Evolutionary conservation across 306 rosid species (phyloP).

Genomic region (Trifolium subterraneum): DNA sequence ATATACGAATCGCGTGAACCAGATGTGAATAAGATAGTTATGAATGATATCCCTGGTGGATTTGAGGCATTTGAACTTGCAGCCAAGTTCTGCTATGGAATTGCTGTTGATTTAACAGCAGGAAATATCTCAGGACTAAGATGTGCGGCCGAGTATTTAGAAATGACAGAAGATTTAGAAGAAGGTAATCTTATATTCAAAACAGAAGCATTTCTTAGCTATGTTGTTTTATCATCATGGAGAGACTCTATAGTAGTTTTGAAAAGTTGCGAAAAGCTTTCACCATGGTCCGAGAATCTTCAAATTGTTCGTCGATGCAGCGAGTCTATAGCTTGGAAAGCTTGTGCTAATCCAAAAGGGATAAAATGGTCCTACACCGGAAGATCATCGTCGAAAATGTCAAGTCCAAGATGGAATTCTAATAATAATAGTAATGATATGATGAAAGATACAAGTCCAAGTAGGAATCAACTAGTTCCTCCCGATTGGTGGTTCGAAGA

Average conservation of each 20-base stretch:
- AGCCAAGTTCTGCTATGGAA: constrained; percentile 91
- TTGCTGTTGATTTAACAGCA: constrained; percentile 93
- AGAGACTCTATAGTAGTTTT: constrained; percentile 90
- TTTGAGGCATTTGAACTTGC: constrained; percentile 87
- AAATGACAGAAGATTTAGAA: constrained; percentile 97
- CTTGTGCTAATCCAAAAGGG: constrained; percentile 98
- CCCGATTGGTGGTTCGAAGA: constrained; percentile 99
- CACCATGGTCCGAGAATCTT: constrained; percentile 96
- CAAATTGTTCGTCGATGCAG: constrained; percentile 94
- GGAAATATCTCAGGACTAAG: constrained; percentile 93
- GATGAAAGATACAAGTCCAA: constrained; percentile 80
- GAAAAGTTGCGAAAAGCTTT: constrained; percentile 93
- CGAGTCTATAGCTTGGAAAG: constrained; percentile 98
- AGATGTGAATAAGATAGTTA: constrained; percentile 65
- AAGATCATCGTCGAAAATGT: constrained; percentile 56
- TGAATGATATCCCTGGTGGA: constrained; percentile 95
- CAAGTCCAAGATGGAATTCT: constrained; percentile 84
- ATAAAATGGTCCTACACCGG: constrained; percentile 94
- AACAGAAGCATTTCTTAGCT: constrained; percentile 96
- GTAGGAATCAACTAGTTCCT: constrained; percentile 79
- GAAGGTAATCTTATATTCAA: constrained; percentile 98
- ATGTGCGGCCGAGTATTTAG: constrained; percentile 93
- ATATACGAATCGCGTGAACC: constrained; percentile 72
- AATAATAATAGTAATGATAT: constrained; percentile 14
- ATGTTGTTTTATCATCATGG: constrained; percentile 96